Conservation (phyloP, 2,329 filamentous ascomycete genomes). For the Neospermospora avenae region DNA sequence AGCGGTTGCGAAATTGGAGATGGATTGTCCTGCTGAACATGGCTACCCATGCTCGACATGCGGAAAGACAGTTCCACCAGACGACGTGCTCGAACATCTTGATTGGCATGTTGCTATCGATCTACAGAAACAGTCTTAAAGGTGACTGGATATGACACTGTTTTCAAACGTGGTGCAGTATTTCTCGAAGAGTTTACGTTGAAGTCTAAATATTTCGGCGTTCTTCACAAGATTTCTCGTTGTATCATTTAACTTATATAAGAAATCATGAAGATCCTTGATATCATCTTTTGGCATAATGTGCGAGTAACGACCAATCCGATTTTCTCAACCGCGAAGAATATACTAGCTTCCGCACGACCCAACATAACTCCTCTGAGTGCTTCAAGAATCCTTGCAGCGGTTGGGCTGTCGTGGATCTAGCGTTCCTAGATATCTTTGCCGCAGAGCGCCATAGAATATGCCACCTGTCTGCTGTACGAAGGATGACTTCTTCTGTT, state of each 20-base stretch:
- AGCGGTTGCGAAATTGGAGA: not conserved
- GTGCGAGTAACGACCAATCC: not conserved
- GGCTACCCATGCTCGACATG: slow-evolving; percentile 61
- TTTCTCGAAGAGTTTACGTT: too few relatives aligned
- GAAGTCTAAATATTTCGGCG: too few relatives aligned
- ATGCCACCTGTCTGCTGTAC: not conserved
- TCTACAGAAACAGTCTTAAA: slow-evolving; percentile 53
- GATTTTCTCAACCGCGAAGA: not conserved
- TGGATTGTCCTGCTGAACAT: not conserved
- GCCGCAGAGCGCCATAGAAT: not conserved
- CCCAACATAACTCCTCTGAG: not conserved
- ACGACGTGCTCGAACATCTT: slow-evolving; percentile 64
- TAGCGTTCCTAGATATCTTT: not conserved
- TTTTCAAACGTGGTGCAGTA: too few relatives aligned
- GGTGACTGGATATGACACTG: too few relatives aligned
- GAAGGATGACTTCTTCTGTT: not conserved
- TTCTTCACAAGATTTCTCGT: too few relatives aligned
- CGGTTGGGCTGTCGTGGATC: not conserved
- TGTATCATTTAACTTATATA: too few relatives aligned
- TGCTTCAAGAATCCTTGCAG: not conserved
- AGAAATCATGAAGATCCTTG: not conserved
- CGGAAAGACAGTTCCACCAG: slow-evolving; percentile 51
- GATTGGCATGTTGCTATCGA: slow-evolving; percentile 96
- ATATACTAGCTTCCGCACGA: not conserved
- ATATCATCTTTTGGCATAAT: not conserved